These are phyloP conservation scores for Daucus carota DNA, from an alignment of 129 eudicot genomes.

Conservation along the genomic window DNA sequence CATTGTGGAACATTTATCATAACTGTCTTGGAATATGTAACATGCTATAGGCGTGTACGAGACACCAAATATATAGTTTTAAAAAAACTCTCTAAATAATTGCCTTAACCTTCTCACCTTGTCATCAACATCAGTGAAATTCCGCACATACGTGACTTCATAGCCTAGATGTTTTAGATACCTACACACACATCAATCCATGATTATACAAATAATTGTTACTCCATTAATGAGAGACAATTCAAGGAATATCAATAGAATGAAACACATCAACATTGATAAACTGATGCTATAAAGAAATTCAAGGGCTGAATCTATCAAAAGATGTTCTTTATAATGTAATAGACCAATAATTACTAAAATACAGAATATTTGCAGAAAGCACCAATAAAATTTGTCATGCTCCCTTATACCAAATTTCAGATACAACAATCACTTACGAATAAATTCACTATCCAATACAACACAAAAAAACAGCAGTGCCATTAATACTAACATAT, in stretches of 20 bases:
- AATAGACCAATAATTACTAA: neutral
- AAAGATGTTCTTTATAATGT: neutral
- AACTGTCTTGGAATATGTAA: neutral
- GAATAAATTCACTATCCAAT: too few species aligned
- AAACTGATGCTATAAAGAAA: neutral
- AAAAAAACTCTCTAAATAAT: neutral
- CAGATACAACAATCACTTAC: too few species aligned
- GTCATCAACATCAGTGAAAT: conserved; percentile 90
- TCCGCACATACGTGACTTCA: conserved; percentile 72
- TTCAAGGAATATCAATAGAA: neutral
- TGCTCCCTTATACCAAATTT: too few species aligned
- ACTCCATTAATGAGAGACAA: neutral
- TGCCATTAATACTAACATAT: neutral
- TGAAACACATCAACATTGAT: neutral
- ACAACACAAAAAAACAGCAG: neutral
- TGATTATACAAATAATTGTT: neutral
- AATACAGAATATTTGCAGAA: neutral
- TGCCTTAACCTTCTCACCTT: conserved; percentile 49
- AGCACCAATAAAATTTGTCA: neutral
- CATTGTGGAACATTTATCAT: neutral
- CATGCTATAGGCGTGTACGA: neutral
- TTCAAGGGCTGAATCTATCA: neutral
- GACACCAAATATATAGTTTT: neutral
- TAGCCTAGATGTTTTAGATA: conserved; percentile 66
- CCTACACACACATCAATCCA: conserved; percentile 26